These are phyloP conservation scores for Colletotrichum musae DNA, from an alignment of 2,329 filamentous ascomycete species.

Conservation along the genomic window DNA sequence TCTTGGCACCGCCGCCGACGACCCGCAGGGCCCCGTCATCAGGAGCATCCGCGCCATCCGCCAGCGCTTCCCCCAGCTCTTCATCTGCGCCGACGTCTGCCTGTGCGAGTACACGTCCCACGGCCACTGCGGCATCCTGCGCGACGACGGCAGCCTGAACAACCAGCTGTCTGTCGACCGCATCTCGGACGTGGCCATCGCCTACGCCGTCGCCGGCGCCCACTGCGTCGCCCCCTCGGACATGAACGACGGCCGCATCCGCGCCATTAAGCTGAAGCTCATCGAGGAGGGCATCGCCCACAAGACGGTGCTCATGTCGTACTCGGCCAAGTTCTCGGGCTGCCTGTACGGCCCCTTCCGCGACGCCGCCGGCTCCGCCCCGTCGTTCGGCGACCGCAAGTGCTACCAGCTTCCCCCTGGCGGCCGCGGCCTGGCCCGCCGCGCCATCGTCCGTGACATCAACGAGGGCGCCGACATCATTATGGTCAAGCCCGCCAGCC, in stretches of 20 bases:
- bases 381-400: slow-evolving; percentile 92
- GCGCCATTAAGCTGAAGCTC: slow-evolving; percentile 97
- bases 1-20: slow-evolving; percentile 91
- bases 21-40: slow-evolving; percentile 93
- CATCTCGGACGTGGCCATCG: slow-evolving; percentile 96
- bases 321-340: slow-evolving; percentile 97
- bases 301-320: slow-evolving; percentile 94
- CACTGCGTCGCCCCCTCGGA: slow-evolving; percentile 98
- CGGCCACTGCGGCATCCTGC: slow-evolving; percentile 95
- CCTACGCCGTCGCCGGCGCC: slow-evolving; percentile 94
- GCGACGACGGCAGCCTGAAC: slow-evolving; percentile 93
- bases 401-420: slow-evolving; percentile 98
- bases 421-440: slow-evolving; percentile 89
- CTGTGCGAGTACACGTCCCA: slow-evolving; percentile 99
- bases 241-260: slow-evolving; percentile 98
- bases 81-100: slow-evolving; percentile 93
- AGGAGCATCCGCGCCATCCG: slow-evolving; percentile 87
- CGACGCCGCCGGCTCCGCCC: slow-evolving; percentile 91
- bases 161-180: slow-evolving; percentile 94
- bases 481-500: slow-evolving; percentile 98
- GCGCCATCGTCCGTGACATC: slow-evolving; percentile 92
- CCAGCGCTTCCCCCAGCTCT: slow-evolving; percentile 88
- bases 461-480: slow-evolving; percentile 96
- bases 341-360: slow-evolving; percentile 98
- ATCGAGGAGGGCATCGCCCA: slow-evolving; percentile 96